Evolutionary conservation across 805 yeast genomes (phyloP).

Genomic region (Grigorovia humatica): DNA sequence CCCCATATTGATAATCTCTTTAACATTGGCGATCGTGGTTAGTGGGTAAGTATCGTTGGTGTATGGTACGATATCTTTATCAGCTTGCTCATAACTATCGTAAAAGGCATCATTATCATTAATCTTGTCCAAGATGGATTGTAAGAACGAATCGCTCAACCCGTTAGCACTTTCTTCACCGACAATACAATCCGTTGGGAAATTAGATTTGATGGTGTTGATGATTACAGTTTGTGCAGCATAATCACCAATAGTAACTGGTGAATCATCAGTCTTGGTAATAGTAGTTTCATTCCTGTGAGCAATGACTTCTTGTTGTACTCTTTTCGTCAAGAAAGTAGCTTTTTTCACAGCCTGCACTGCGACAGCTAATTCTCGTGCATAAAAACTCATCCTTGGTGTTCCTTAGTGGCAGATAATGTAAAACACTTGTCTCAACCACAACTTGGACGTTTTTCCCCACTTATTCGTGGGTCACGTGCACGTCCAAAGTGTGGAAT

Average conservation of each 20-base stretch:
- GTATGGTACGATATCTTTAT: conserved; percentile 14
- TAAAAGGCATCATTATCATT: conserved; percentile 42
- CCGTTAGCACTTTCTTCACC: conserved; percentile 88
- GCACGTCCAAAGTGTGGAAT: no score
- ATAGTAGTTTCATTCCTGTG: conserved; percentile 43
- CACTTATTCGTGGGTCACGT: no score
- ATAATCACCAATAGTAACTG: conserved; percentile 94
- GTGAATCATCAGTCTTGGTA: conserved; percentile 80
- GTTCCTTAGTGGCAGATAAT: background rate
- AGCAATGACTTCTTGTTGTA: conserved; percentile 45
- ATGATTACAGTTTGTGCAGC: conserved; percentile 93
- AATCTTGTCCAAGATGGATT: conserved; percentile 51
- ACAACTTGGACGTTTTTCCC: no score
- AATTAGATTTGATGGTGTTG: conserved; percentile 65
- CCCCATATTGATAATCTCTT: conserved; percentile 67
- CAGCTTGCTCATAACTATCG: conserved; percentile 8
- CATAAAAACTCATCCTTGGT: conserved; percentile 27
- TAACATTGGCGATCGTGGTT: conserved; percentile 38
- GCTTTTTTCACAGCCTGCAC: conserved; percentile 88
- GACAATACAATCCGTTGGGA: conserved; percentile 78
- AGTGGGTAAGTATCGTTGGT: conserved; percentile 26
- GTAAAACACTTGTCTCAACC: no score
- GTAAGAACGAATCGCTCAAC: conserved; percentile 40
- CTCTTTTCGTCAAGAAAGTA: conserved; percentile 56
- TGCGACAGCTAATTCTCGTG: conserved; percentile 67